phyloP scores from a whole-genome alignment of 2,329 filamentous ascomycete species.

The Fusarium phyllophilum region DNA sequence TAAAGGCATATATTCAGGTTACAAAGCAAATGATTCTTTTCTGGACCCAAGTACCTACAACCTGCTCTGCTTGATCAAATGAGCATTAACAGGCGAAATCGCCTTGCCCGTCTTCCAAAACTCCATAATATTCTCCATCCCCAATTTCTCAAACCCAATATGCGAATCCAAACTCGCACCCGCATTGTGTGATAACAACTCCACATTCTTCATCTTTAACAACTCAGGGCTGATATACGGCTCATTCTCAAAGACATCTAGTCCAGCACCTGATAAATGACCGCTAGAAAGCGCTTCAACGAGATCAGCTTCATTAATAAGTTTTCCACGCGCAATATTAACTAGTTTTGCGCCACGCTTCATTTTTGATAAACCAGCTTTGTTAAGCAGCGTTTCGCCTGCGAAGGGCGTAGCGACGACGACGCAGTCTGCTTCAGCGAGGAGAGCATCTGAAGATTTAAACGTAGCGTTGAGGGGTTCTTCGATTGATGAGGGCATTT shows the following conservation, averaged over 20 bases:
- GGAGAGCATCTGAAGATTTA: constrained; percentile 35
- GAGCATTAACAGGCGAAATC: constrained; percentile 40
- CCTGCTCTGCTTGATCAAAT: constrained; percentile 42
- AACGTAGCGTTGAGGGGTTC: constrained; percentile 25
- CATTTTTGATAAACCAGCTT: constrained; percentile 73
- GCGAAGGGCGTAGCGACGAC: constrained; percentile 41
- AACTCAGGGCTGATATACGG: constrained; percentile 54
- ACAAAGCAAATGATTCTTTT: too few species aligned
- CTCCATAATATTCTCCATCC: constrained; percentile 43
- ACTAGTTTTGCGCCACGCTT: constrained; percentile 75
- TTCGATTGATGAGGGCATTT: constrained; percentile 34
- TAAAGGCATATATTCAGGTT: too few species aligned
- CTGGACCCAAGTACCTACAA: too few species aligned
- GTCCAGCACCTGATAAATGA: constrained; percentile 68
- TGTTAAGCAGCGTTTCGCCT: constrained; percentile 47
- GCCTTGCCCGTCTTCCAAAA: constrained; percentile 39
- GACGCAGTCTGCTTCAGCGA: constrained; percentile 42
- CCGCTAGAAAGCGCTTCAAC: constrained; percentile 73
- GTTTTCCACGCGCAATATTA: constrained; percentile 77
- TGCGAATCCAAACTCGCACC: constrained; percentile 42
- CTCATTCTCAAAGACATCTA: constrained; percentile 79
- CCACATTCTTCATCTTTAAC: constrained; percentile 43
- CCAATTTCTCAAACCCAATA: constrained; percentile 40
- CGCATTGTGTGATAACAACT: constrained; percentile 41
- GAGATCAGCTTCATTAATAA: constrained; percentile 76